Base-by-base conservation (phyloP, 2,329 filamentous ascomycete genomes). In the Metarhizium robertsii region DNA sequence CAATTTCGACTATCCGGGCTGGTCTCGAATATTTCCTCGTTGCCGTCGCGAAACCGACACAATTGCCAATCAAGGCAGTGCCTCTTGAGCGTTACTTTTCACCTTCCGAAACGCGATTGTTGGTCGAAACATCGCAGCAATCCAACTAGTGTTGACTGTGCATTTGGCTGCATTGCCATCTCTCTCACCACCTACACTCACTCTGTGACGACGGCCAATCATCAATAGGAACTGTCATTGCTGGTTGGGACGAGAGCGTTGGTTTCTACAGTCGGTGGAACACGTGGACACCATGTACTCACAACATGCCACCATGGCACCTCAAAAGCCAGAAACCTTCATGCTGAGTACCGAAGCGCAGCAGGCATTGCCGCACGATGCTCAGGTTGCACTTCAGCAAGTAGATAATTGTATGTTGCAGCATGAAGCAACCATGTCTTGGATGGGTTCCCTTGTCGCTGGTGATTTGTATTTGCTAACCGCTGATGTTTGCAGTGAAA, bases 301-400 rank as follows among this genome's bases (percentile, higher is more conserved):
- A 63, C 87, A 90, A 76, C 87, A 91, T 76, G 83, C 88, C 68
- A 80, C 86, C 64, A 96, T 96, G 90, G 88, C 89, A 67, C 88
- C 88, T 60, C 91, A 96, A 77, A 96, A 96, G 74, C 94, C 94
- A 64, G 94, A 99, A 80, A 97, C 94, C 45, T 99, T 99, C 71
- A 92, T 99, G 87, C 81, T 99, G 71, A 96, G 92, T 71, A 92
- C 88, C 67, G 92, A 97, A 76, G 92, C 94, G 59, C 92, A 97
- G 76, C 91, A 96, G 76, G 92, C 90, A 65, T 81, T 99, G 62
- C 94, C 94, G 55, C 90, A 95, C 64, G 94, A 97, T 79, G 92
- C 92, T 65, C 90, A 97, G 77, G 91, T 97, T 69, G 94, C 94
- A 59, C 80, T 99, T 63, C 92, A 97, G 74, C 94, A 99, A 75